Percentiles rank a stretch among this genome's conserved stretches.
These are phyloP conservation scores for Neoscytalidium dimidiatum DNA, from an alignment of 2,329 filamentous ascomycete species.

Conservation along the genomic window DNA sequence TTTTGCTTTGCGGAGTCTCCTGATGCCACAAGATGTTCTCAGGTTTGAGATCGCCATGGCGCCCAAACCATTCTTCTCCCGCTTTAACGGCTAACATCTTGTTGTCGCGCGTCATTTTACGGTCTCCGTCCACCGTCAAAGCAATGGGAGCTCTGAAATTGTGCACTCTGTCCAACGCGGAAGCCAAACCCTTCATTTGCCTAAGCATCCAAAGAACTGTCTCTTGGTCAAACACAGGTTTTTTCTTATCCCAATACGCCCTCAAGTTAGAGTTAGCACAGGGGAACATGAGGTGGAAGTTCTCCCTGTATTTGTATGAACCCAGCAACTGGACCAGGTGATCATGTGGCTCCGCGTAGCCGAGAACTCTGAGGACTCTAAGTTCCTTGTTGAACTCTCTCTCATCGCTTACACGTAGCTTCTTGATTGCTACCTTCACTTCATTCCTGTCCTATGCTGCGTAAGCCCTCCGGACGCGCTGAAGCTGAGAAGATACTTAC, in stretches of 20 bases:
- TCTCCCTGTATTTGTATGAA: neutral
- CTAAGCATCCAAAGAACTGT: neutral
- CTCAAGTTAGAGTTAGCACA: neutral
- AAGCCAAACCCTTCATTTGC: constrained; percentile 1
- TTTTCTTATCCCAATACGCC: neutral
- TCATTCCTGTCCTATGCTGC: too few species aligned
- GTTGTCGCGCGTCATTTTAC: neutral
- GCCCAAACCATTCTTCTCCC: constrained; percentile 29
- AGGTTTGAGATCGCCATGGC: constrained; percentile 40
- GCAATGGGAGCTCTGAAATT: neutral
- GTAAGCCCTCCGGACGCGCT: too few species aligned
- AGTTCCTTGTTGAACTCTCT: neutral
- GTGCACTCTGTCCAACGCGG: neutral
- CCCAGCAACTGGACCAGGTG: neutral
- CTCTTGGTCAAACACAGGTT: neutral
- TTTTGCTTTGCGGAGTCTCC: neutral
- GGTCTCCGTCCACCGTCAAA: neutral
- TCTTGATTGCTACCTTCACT: neutral
- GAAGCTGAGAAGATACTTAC: too few species aligned
- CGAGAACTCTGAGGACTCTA: neutral
- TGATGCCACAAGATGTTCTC: constrained; percentile 39
- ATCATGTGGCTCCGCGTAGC: neutral
- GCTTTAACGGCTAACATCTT: neutral
- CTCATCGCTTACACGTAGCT: neutral
- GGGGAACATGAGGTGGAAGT: neutral